Conservation (phyloP, 805 yeast species). For the Ogataea pilisensis region DNA sequence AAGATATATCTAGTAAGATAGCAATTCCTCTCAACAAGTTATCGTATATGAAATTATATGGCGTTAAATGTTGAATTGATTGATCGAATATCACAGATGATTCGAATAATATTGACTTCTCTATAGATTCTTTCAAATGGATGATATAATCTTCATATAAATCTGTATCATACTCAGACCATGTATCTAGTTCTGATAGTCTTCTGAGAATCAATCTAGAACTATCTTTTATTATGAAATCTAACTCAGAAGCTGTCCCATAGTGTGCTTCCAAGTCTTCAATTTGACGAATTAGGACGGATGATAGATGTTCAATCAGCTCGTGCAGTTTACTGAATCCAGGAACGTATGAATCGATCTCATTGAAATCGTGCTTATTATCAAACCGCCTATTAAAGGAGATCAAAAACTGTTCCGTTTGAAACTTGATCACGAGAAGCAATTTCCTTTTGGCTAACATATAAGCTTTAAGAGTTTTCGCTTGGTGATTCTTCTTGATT, state of each 20-base stretch:
- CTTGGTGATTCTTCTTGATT: constrained; percentile 40
- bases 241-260: constrained; percentile 46
- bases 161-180: constrained; percentile 45
- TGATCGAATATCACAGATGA: constrained; percentile 56
- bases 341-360: constrained; percentile 15
- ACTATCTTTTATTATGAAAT: constrained; percentile 44
- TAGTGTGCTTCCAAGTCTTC: constrained; percentile 48
- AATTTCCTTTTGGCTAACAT: constrained; percentile 43
- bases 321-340: constrained; percentile 16
- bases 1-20: constrained; percentile 13
- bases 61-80: constrained; percentile 26
- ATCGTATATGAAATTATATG: constrained; percentile 13
- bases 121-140: constrained; percentile 43
- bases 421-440: constrained; percentile 20
- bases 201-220: constrained; percentile 42
- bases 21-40: constrained; percentile 11
- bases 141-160: constrained; percentile 39
- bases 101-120: constrained; percentile 50
- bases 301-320: constrained; percentile 20
- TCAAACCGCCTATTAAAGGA: constrained; percentile 32
- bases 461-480: constrained; percentile 39
- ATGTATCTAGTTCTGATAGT: constrained; percentile 50
- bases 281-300: constrained; percentile 42
- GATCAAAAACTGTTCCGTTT: constrained; percentile 31
- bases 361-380: constrained; percentile 6